phyloP scores from a whole-genome alignment of 2,329 filamentous ascomycete genomes.

The Arthroderma sp. region DNA sequence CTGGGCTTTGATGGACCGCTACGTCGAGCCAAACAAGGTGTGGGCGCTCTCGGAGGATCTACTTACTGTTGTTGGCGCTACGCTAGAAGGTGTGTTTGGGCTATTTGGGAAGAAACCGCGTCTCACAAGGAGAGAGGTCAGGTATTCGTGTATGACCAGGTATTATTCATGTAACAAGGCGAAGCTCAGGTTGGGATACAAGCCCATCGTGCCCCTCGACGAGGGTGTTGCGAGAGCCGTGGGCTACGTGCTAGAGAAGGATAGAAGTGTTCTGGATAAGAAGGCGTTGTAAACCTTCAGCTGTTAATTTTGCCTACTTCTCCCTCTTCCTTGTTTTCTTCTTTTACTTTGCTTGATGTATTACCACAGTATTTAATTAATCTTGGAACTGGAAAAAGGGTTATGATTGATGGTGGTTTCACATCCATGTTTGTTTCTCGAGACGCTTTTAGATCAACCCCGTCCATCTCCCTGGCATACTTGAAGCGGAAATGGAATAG shows the following conservation, averaged over 20 bases:
- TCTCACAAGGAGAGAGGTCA: constrained; percentile 31
- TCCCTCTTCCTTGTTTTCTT: too few species aligned
- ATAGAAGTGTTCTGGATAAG: constrained; percentile 23
- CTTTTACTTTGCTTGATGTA: too few species aligned
- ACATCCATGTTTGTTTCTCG: too few species aligned
- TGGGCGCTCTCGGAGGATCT: constrained; percentile 29
- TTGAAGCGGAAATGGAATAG: too few species aligned
- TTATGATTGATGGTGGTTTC: too few species aligned
- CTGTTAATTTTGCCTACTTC: too few species aligned
- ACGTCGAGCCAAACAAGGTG: constrained; percentile 30
- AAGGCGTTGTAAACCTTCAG: constrained; percentile 22
- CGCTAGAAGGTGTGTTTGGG: constrained; percentile 30
- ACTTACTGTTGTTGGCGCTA: constrained; percentile 26
- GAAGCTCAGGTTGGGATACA: constrained; percentile 32
- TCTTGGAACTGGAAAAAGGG: too few species aligned
- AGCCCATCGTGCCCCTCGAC: constrained; percentile 31
- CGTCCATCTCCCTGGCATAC: too few species aligned
- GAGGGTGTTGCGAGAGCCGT: constrained; percentile 36
- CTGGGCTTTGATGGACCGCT: constrained; percentile 42
- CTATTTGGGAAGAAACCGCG: constrained; percentile 34
- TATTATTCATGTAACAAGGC: constrained; percentile 37
- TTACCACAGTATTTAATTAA: too few species aligned
- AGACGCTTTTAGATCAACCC: too few species aligned
- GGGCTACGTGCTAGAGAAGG: constrained; percentile 25
- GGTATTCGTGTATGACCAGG: constrained; percentile 36